Evolutionary conservation across 192 early-diverging fungal species (phyloP).

Genomic region (Coemansia sp.): DNA sequence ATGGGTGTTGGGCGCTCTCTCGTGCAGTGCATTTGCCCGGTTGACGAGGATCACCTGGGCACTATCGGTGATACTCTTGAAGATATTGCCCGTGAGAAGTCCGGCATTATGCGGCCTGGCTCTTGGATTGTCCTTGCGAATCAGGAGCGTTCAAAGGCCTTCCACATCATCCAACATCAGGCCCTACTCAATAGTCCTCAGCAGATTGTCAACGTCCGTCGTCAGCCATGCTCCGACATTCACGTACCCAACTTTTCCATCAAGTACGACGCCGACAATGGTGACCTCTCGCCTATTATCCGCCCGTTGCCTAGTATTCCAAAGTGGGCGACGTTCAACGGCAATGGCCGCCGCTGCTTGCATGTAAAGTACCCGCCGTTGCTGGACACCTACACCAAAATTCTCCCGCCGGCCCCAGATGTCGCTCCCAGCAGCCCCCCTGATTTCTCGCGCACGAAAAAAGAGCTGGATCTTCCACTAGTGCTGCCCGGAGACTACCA

Average conservation of each 20-base stretch:
- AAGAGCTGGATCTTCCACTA: slow-evolving; percentile 62
- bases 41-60: slow-evolving; percentile 78
- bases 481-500: slow-evolving; percentile 75
- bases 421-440: background rate
- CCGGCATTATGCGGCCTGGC: slow-evolving; percentile 71
- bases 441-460: background rate
- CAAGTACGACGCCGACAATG: background rate
- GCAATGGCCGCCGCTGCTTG: slow-evolving; percentile 45
- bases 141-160: slow-evolving; percentile 43
- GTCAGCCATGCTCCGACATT: slow-evolving; percentile 41
- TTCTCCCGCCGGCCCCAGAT: background rate
- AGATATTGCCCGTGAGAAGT: slow-evolving; percentile 77
- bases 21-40: slow-evolving; percentile 64
- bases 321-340: slow-evolving; percentile 44
- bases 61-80: slow-evolving; percentile 70
- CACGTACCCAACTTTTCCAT: slow-evolving; percentile 45
- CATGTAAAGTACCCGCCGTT: slow-evolving; percentile 45
- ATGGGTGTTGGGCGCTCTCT: slow-evolving; percentile 54
- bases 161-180: slow-evolving; percentile 46
- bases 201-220: slow-evolving; percentile 49
- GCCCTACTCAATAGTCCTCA: slow-evolving; percentile 39
- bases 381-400: slow-evolving; percentile 27
- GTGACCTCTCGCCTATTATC: background rate
- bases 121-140: slow-evolving; percentile 50
- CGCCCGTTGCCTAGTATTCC: slow-evolving; percentile 15